Evolutionary conservation across 257 asterid species (phyloP).

Genomic region (Penstemon barbatus): DNA sequence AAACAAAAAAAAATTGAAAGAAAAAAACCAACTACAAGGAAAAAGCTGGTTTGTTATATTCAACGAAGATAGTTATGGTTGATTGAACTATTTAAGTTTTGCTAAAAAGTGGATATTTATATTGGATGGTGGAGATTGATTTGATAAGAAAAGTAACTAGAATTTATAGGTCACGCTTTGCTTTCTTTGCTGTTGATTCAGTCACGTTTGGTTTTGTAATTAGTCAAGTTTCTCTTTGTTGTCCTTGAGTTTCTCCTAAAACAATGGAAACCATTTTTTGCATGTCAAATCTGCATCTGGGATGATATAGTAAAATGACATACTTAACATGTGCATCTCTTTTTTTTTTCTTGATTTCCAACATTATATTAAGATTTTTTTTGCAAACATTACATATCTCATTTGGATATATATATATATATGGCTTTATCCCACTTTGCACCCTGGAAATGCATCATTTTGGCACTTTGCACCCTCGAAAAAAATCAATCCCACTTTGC

Average conservation of each 20-base stretch:
- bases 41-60: neutral
- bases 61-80: neutral
- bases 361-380: no score
- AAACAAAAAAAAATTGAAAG: neutral
- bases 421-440: no score
- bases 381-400: no score
- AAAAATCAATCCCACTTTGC: no score
- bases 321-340: no score
- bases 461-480: no score
- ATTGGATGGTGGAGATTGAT: slow-evolving; percentile 29
- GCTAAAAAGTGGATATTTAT: slow-evolving; percentile 17
- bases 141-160: slow-evolving; percentile 15
- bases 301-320: no score
- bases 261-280: slow-evolving; percentile 21
- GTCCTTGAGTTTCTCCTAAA: slow-evolving; percentile 37
- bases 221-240: slow-evolving; percentile 22
- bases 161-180: slow-evolving; percentile 17
- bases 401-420: no score
- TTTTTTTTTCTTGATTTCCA: no score
- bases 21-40: neutral
- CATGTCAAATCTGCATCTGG: slow-evolving; percentile 1
- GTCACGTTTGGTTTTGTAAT: neutral
- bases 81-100: neutral
- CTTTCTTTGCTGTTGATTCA: neutral
- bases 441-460: no score